Percentiles rank a stretch among this genome's conserved stretches.
These are phyloP conservation scores for Trichosporon ovoides DNA, from an alignment of 1,284 basidiomycete genomes.

Conservation along the genomic window DNA sequence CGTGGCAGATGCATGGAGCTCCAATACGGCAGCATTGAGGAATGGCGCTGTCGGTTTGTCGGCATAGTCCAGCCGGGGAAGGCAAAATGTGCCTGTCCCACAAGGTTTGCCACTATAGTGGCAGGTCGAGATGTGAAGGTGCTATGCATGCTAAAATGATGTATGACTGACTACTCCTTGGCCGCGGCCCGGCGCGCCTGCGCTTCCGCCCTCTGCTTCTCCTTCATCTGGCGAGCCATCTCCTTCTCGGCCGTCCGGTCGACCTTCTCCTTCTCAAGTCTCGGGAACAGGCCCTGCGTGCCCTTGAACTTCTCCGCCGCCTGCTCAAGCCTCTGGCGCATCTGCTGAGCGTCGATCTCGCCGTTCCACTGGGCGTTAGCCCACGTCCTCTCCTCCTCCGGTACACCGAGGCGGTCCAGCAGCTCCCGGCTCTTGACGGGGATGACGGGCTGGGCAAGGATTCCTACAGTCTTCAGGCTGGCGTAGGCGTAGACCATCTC, in stretches of 20 bases:
- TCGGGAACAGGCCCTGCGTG: conserved; percentile 25
- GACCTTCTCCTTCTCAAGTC: conserved; percentile 7
- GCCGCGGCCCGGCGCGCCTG: background rate
- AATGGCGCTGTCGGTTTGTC: too few relatives aligned
- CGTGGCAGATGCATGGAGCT: background rate
- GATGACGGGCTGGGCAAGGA: conserved; percentile 73
- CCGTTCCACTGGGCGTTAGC: conserved; percentile 27
- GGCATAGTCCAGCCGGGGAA: too few relatives aligned
- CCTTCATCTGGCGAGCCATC: background rate
- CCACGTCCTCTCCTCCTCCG: conserved; percentile 44
- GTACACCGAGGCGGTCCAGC: conserved; percentile 60
- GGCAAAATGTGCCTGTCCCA: too few relatives aligned
- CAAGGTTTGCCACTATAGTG: too few relatives aligned
- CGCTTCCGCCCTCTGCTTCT: background rate
- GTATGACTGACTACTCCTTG: background rate
- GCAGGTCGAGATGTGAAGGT: too few relatives aligned
- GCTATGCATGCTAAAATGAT: too few relatives aligned
- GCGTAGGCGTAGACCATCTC: conserved; percentile 58
- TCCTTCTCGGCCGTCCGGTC: background rate
- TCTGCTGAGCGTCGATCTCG: conserved; percentile 15
- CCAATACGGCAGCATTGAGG: too few relatives aligned
- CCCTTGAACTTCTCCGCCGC: conserved; percentile 21
- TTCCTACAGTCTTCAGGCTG: conserved; percentile 63
- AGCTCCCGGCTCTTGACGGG: conserved; percentile 61
- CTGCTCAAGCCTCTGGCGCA: conserved; percentile 12